Evolutionary conservation across 1,284 basidiomycete species (phyloP), one percentile per base, ranked within the genome.

Genomic region (Porogramme epimiltina): DNA sequence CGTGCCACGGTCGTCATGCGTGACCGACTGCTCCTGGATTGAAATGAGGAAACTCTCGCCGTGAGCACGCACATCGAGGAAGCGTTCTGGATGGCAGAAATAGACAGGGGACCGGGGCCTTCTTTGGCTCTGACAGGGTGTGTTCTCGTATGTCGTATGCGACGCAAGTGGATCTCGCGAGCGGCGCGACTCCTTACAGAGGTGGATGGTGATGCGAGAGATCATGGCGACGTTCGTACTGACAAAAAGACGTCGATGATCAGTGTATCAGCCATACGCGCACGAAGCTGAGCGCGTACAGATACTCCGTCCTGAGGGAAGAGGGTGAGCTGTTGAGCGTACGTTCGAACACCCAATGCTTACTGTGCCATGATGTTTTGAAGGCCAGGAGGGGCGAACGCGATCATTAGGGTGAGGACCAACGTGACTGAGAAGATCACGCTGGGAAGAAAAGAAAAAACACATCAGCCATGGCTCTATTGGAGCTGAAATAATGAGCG

Each of bases 361-460:
- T 58, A 82, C 80, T 82, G 81, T 0, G 78, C 79, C 22, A 71
- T 71, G n/a, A 82, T 72, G 53, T 82, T 81, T 57, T 79, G 75
- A 2, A 78, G 63, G 0, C 77, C 78, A 15, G 60, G 57, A 9
- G 71, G 69, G 1, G 79, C 74, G 36, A 62, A 62, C 13, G 73
- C 65, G 45, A 82, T 79, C 80, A 81, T 81, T 40, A 82, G 61
- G 0, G 79, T 79, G 34, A 83, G 64, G 4, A 76, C 70, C 8
- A 80, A 68, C 0, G 78, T 82, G 4, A 82, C 73, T 4, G 72
- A 62, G 55, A 81, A 78, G 39, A 84, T 83, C 10, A 77, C 76
- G 45, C 81, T 83, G 50, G 4, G 49, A 8, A 18, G 25, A 2
- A 13, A 6, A 18, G 4, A 49, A 8, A 19, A 28, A 2, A 11